These are phyloP conservation scores for Trametes maxima DNA, from an alignment of 768 basidiomycete genomes.

Conservation along the genomic window DNA sequence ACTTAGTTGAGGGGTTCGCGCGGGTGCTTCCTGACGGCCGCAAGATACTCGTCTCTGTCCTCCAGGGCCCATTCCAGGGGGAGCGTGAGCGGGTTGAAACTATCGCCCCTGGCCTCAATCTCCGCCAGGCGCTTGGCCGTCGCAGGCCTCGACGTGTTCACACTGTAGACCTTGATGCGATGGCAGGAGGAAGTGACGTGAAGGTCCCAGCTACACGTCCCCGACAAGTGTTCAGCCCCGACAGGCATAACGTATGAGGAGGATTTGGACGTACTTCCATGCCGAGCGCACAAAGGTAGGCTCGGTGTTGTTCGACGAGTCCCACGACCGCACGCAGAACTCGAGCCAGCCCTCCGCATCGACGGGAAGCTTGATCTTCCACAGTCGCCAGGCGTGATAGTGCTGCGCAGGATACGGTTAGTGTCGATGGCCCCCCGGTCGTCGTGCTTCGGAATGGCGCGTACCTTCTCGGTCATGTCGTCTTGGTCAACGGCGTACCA, in stretches of 20 bases:
- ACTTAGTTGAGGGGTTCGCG: slow-evolving; percentile 23
- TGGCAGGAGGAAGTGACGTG: slow-evolving; percentile 58
- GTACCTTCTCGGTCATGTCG: slow-evolving; percentile 51
- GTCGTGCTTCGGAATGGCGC: background rate
- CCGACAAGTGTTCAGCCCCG: background rate
- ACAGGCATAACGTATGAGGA: background rate
- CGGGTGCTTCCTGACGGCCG: slow-evolving; percentile 22
- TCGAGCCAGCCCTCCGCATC: slow-evolving; percentile 61
- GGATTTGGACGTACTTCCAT: slow-evolving; percentile 47
- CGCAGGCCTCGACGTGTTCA: slow-evolving; percentile 45
- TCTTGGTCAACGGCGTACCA: slow-evolving; percentile 52
- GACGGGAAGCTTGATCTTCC: slow-evolving; percentile 53
- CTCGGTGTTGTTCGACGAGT: slow-evolving; percentile 59
- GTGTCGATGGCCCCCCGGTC: background rate
- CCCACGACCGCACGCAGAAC: slow-evolving; percentile 58
- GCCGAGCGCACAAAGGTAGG: slow-evolving; percentile 56
- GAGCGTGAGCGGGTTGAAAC: slow-evolving; percentile 44
- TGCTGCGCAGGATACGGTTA: slow-evolving; percentile 35
- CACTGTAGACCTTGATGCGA: slow-evolving; percentile 56
- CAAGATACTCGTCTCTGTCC: slow-evolving; percentile 27
- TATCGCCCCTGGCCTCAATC: slow-evolving; percentile 41
- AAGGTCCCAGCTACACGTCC: slow-evolving; percentile 45
- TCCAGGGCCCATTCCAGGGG: slow-evolving; percentile 39
- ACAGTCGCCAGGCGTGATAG: slow-evolving; percentile 57
- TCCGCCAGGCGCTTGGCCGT: slow-evolving; percentile 47